phyloP scores from a whole-genome alignment of 1,284 basidiomycete genomes.

The Cutaneotrichosporon sp. region DNA sequence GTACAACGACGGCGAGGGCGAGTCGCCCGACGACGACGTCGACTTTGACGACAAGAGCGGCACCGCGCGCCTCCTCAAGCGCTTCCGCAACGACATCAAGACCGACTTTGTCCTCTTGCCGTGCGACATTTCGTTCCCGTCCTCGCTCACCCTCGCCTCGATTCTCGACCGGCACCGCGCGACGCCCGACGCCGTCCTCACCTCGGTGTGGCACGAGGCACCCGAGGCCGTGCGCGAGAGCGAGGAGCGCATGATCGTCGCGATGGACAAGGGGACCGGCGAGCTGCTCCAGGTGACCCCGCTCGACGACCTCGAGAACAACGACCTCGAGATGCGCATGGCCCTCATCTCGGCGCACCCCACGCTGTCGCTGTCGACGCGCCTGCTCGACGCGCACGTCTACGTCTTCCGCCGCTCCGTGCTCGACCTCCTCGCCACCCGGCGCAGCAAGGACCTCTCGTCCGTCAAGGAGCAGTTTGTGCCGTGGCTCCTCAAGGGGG shows the following conservation, averaged over 20 bases:
- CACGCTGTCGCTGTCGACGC: slow-evolving; percentile 67
- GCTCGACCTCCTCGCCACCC: slow-evolving; percentile 66
- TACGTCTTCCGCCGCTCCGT: slow-evolving; percentile 79
- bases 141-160: slow-evolving; percentile 66
- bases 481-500: slow-evolving; percentile 83
- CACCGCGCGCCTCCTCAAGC: slow-evolving; percentile 50
- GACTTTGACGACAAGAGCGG: slow-evolving; percentile 36
- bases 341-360: slow-evolving; percentile 69
- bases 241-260: slow-evolving; percentile 50
- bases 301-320: slow-evolving; percentile 62
- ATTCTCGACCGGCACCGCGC: slow-evolving; percentile 83
- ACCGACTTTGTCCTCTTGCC: slow-evolving; percentile 87
- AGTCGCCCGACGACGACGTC: slow-evolving; percentile 46
- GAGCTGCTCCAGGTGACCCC: slow-evolving; percentile 71
- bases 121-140: slow-evolving; percentile 83
- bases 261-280: slow-evolving; percentile 54
- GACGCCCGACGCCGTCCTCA: slow-evolving; percentile 68
- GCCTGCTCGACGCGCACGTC: slow-evolving; percentile 80
- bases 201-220: slow-evolving; percentile 73
- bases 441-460: slow-evolving; percentile 66
- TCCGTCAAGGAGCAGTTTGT: slow-evolving; percentile 83
- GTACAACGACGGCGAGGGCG: slow-evolving; percentile 45
- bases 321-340: slow-evolving; percentile 73
- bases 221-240: slow-evolving; percentile 54
- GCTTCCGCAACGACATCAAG: slow-evolving; percentile 50